Conservation (phyloP, 768 basidiomycete genomes). For the Leccinum olivaceopallidum region DNA sequence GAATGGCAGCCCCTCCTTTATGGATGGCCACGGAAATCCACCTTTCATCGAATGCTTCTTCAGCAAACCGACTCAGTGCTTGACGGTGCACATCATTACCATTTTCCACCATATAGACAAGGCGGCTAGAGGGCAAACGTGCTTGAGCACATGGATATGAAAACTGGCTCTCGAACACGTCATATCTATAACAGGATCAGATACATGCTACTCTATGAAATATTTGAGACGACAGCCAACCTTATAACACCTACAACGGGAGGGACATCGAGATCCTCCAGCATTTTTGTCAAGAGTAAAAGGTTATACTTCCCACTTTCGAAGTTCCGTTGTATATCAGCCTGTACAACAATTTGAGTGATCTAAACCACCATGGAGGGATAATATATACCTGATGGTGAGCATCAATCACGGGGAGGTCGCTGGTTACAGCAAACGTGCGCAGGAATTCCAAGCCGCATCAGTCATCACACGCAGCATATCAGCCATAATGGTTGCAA, state of each 20-base stretch:
- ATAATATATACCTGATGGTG: constrained; percentile 34
- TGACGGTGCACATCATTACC: constrained; percentile 56
- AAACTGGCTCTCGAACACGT: constrained; percentile 56
- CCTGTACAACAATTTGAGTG: constrained; percentile 32
- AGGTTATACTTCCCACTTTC: constrained; percentile 60
- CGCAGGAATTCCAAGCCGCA: constrained; percentile 51
- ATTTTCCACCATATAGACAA: constrained; percentile 65
- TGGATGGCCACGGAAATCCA: constrained; percentile 53
- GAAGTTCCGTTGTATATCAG: constrained; percentile 52
- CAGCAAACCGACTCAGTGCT: constrained; percentile 46
- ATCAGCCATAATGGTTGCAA: constrained; percentile 58
- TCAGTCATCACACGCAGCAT: constrained; percentile 56
- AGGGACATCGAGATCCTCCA: constrained; percentile 62
- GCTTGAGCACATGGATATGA: constrained; percentile 53
- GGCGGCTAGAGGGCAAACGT: constrained; percentile 45
- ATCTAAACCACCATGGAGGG: constrained; percentile 2
- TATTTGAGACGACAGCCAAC: constrained; percentile 36
- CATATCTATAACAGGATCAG: constrained; percentile 36
- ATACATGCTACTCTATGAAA: constrained; percentile 4
- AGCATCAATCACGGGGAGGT: constrained; percentile 34
- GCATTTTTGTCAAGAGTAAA: constrained; percentile 56
- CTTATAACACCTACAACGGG: constrained; percentile 59
- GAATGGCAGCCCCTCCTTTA: constrained; percentile 37
- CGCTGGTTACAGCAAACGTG: constrained; percentile 47
- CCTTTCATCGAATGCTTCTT: constrained; percentile 40